phyloP scores from a whole-genome alignment of 2,329 filamentous ascomycete genomes.

The Aspergillus felis region DNA sequence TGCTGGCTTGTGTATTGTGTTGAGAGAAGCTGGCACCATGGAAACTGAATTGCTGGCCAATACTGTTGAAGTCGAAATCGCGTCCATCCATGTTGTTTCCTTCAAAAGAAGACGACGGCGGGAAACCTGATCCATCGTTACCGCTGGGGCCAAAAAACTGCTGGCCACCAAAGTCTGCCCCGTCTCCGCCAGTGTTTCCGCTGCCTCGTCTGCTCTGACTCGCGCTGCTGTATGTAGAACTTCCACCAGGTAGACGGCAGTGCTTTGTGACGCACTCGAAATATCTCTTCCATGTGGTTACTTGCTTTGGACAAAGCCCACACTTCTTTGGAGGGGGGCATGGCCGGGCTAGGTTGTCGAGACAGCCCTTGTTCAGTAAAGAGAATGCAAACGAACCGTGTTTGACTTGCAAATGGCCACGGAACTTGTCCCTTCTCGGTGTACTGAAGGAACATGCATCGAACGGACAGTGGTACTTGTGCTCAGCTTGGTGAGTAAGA shows the following conservation, averaged over 20 bases:
- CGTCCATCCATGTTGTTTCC: neutral
- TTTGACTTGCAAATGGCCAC: conserved; percentile 1
- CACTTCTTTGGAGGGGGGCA: conserved; percentile 2
- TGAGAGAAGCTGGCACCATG: neutral
- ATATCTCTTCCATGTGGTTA: conserved; percentile 9
- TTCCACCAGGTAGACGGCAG: conserved; percentile 5
- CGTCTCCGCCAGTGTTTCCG: conserved; percentile 4
- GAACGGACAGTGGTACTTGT: conserved; percentile 2
- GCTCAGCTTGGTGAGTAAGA: conserved; percentile 1
- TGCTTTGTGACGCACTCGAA: conserved; percentile 12
- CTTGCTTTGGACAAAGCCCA: neutral
- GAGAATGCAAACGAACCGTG: neutral
- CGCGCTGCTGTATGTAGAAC: conserved; percentile 1
- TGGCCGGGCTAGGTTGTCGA: neutral
- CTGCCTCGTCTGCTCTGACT: conserved; percentile 9
- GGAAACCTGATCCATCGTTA: neutral
- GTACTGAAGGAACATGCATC: neutral
- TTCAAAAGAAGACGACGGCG: neutral
- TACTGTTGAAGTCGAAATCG: neutral
- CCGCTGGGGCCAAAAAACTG: neutral
- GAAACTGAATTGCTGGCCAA: neutral
- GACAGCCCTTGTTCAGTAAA: neutral
- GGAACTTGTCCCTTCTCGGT: conserved; percentile 11
- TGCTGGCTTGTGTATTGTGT: neutral
- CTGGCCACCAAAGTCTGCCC: neutral